Conservation (phyloP, 23 red algal species). For the Cyanidium caldarium region DNA sequence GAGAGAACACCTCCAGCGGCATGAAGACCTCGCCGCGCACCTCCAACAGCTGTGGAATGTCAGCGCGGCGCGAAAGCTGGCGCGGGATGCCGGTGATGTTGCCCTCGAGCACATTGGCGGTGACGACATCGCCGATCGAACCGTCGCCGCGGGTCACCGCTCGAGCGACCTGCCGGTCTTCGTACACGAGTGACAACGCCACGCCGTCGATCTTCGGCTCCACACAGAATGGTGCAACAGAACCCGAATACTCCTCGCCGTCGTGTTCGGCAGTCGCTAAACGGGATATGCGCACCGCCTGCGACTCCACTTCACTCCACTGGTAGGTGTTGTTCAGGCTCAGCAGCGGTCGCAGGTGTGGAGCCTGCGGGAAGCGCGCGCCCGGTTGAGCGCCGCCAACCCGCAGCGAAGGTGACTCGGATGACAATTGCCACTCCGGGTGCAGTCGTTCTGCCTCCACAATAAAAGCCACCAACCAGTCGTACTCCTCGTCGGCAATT, state of each 20-base stretch:
- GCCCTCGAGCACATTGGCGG: conserved; percentile 27
- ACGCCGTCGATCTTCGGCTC: conserved; percentile 58
- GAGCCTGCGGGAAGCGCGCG: no score
- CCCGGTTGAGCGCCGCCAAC: conserved; percentile 43
- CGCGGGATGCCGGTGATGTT: conserved; percentile 25
- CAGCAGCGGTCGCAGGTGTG: no score
- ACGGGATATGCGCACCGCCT: no score
- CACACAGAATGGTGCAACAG: not conserved
- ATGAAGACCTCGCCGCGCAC: conserved; percentile 59
- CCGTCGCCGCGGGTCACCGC: conserved; percentile 49
- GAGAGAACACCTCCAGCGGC: conserved; percentile 12
- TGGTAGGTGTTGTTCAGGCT: conserved; percentile 49
- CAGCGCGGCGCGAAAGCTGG: not conserved
- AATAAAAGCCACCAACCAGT: conserved; percentile 37
- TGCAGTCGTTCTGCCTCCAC: conserved; percentile 24
- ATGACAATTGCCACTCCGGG: conserved; percentile 35
- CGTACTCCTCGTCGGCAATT: conserved; percentile 50
- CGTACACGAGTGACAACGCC: conserved; percentile 35
- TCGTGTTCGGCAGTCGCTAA: no score
- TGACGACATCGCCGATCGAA: conserved; percentile 36
- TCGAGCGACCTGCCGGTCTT: conserved; percentile 2
- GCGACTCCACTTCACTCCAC: no score
- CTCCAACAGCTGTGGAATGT: conserved; percentile 6
- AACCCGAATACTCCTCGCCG: no score
- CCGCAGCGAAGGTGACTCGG: conserved; percentile 33